Conservation (phyloP, 257 asterid species). For the Fraxinus americana region DNA sequence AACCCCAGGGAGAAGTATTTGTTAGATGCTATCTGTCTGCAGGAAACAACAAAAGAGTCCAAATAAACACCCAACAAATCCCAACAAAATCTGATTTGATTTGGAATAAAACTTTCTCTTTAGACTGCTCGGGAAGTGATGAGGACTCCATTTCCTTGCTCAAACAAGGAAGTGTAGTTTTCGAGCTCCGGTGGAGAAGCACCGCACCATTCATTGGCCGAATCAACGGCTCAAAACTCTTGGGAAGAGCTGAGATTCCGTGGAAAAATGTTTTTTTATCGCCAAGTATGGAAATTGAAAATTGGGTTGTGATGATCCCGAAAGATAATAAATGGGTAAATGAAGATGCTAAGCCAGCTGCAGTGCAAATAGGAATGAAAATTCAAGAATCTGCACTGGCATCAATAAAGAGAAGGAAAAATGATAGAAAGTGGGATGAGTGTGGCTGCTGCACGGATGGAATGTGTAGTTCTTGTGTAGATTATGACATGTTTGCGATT, state of each 20-base stretch:
- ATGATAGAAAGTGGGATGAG: conserved; percentile 29
- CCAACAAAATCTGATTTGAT: conserved; percentile 36
- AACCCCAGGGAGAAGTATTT: too few species aligned
- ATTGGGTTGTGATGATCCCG: conserved; percentile 50
- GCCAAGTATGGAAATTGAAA: conserved; percentile 39
- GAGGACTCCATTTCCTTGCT: conserved; percentile 40
- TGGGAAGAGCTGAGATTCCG: conserved; percentile 61
- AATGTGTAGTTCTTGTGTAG: conserved; percentile 38
- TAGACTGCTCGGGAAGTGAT: conserved; percentile 46
- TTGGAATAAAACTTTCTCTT: conserved; percentile 60
- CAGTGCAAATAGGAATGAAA: conserved; percentile 46
- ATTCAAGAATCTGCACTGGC: conserved; percentile 25
- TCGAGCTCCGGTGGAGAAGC: conserved; percentile 61
- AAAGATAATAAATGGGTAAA: conserved; percentile 22
- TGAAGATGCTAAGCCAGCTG: conserved; percentile 51
- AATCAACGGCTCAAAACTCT: conserved; percentile 46
- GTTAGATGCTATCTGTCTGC: too few species aligned
- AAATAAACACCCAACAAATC: too few species aligned
- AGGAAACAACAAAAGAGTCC: too few species aligned
- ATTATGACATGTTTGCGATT: conserved; percentile 50
- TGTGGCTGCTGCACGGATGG: conserved; percentile 45
- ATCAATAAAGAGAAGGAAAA: background rate
- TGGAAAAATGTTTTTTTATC: conserved; percentile 45
- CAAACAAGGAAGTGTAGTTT: conserved; percentile 36
- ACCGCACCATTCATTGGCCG: conserved; percentile 20